Evolutionary conservation across 345 rosid species (phyloP).

Genomic region (Corymbia maculata): DNA sequence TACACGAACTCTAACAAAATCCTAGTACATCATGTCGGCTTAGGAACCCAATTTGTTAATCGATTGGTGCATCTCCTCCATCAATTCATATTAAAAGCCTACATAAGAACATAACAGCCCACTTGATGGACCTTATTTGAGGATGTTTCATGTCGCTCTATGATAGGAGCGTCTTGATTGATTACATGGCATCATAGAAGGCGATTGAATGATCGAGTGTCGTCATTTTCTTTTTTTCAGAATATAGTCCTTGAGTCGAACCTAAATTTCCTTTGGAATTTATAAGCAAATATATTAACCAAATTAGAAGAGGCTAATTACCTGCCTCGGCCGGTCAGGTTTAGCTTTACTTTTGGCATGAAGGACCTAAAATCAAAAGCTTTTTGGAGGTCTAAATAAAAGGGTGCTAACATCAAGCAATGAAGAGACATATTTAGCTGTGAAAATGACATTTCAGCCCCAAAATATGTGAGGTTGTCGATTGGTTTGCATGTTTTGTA

Average conservation of each 20-base stretch:
- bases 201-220: neutral
- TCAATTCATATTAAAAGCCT: neutral
- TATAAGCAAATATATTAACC: neutral
- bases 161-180: neutral
- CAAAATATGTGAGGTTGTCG: neutral
- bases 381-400: neutral
- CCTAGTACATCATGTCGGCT: neutral
- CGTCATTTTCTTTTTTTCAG: neutral
- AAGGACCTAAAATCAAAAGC: neutral
- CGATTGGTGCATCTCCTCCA: neutral
- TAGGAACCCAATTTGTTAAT: neutral
- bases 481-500: neutral
- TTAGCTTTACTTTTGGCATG: neutral
- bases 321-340: neutral
- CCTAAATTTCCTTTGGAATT: neutral
- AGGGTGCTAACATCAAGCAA: neutral
- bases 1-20: neutral
- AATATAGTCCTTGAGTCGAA: neutral
- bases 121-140: neutral
- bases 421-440: neutral
- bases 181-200: neutral
- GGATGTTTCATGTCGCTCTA: neutral
- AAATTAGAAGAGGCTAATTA: neutral
- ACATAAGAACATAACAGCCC: neutral
- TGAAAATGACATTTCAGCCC: neutral